These are phyloP conservation scores for Hyaloscypha variabilis DNA, from an alignment of 495 filamentous ascomycete species.

Conservation along the genomic window DNA sequence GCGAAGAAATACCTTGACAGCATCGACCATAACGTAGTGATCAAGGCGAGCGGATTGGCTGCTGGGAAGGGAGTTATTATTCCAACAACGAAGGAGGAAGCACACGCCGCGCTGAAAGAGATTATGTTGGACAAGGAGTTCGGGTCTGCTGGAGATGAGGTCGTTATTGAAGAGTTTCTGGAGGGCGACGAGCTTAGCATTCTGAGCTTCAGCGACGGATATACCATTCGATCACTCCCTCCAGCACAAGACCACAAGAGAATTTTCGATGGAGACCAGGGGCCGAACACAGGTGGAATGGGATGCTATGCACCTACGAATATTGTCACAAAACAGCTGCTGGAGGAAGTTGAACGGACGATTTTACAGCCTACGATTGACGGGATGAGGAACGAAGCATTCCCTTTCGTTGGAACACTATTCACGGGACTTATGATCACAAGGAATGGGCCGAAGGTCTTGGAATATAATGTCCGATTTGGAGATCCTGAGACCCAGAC, in stretches of 20 bases:
- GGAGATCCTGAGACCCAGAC: slow-evolving; percentile 97
- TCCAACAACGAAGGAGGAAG: slow-evolving; percentile 76
- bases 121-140: slow-evolving; percentile 93
- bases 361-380: slow-evolving; percentile 89
- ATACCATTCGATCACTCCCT: slow-evolving; percentile 80
- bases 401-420: slow-evolving; percentile 81
- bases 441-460: slow-evolving; percentile 77
- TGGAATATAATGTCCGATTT: slow-evolving; percentile 97
- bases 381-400: slow-evolving; percentile 80
- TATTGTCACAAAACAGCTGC: slow-evolving; percentile 72
- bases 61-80: slow-evolving; percentile 83
- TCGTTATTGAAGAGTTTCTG: slow-evolving; percentile 95
- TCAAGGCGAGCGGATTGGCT: slow-evolving; percentile 79
- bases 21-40: slow-evolving; percentile 71
- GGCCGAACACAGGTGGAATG: slow-evolving; percentile 97
- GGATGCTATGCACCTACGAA: slow-evolving; percentile 93
- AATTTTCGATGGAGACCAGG: slow-evolving; percentile 86
- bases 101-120: slow-evolving; percentile 75
- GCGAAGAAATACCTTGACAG: slow-evolving; percentile 77
- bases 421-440: slow-evolving; percentile 99
- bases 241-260: slow-evolving; percentile 97
- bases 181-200: slow-evolving; percentile 92
- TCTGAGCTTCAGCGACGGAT: slow-evolving; percentile 88
- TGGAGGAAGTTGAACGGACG: slow-evolving; percentile 77
- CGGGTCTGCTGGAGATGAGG: slow-evolving; percentile 83